phyloP scores from a whole-genome alignment of 2,329 filamentous ascomycete species.

The Fusarium brevicatenulatum region DNA sequence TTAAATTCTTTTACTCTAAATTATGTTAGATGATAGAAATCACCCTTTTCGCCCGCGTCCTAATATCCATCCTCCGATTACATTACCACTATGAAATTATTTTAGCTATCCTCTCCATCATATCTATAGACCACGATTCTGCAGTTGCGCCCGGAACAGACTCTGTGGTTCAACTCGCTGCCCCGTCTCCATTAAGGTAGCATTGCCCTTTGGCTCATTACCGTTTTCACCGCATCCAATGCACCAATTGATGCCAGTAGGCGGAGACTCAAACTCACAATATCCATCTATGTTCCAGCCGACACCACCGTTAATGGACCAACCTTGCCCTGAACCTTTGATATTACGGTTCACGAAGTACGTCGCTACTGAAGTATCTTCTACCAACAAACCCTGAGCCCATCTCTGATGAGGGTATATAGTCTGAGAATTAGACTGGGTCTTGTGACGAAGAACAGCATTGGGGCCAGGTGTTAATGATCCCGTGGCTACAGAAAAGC shows the following conservation, averaged over 20 bases:
- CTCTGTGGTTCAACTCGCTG: constrained; percentile 18
- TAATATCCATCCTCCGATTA: accelerated
- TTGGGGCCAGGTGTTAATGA: constrained; percentile 33
- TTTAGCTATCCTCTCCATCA: background rate
- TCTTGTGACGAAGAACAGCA: constrained; percentile 27
- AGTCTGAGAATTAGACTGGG: constrained; percentile 18
- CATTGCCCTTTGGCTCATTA: constrained; percentile 1
- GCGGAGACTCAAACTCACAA: constrained; percentile 22
- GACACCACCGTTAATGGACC: constrained; percentile 39
- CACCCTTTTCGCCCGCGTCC: background rate
- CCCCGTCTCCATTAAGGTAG: background rate
- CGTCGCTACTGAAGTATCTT: constrained; percentile 6
- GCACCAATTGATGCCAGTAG: constrained; percentile 39
- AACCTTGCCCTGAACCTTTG: constrained; percentile 35
- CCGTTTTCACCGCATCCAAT: constrained; percentile 16
- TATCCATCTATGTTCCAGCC: constrained; percentile 31
- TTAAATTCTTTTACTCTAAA: accelerated
- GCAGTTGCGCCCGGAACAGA: constrained; percentile 28
- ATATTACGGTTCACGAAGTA: constrained; percentile 23
- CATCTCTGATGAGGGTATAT: constrained; percentile 41
- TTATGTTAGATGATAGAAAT: too few species aligned
- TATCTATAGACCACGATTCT: constrained; percentile 9
- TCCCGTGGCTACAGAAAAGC: constrained; percentile 30
- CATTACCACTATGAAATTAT: background rate
- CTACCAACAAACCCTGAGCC: constrained; percentile 38